Conservation (phyloP, 1,284 basidiomycete species). For the Trichosporon asahii region DNA sequence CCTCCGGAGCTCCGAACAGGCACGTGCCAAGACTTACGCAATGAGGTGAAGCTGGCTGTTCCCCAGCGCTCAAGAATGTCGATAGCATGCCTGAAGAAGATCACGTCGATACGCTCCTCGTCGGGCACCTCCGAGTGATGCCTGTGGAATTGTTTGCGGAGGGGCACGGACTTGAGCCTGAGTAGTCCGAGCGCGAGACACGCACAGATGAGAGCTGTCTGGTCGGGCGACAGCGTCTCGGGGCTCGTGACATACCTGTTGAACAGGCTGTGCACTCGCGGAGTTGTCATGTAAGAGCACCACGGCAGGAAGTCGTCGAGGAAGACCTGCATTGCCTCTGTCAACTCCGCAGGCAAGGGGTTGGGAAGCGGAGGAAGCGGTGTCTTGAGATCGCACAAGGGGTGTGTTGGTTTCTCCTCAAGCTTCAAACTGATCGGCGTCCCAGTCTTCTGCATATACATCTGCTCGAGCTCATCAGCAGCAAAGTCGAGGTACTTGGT, state of each 20-base stretch:
- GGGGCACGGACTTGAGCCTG: conserved; percentile 13
- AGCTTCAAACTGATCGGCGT: conserved; percentile 15
- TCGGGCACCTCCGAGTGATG: conserved; percentile 2
- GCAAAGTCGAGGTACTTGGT: conserved; percentile 14
- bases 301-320: conserved; percentile 21
- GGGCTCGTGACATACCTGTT: conserved; percentile 19
- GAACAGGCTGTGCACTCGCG: conserved; percentile 18
- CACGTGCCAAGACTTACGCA: conserved; percentile 15
- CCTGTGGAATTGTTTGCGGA: background rate
- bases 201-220: conserved; percentile 16
- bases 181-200: conserved; percentile 22
- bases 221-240: conserved; percentile 19
- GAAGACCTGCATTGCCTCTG: conserved; percentile 21
- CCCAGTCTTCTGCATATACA: conserved; percentile 16
- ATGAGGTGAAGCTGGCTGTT: conserved; percentile 20
- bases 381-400: conserved; percentile 17
- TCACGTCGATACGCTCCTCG: conserved; percentile 15
- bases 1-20: background rate
- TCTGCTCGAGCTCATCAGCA: conserved; percentile 20
- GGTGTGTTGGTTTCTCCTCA: conserved; percentile 17
- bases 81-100: conserved; percentile 21
- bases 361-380: conserved; percentile 19
- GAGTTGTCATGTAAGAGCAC: conserved; percentile 23
- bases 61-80: conserved; percentile 21
- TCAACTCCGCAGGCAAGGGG: conserved; percentile 10